Conservation (phyloP, 768 basidiomycete genomes). For the Chalciporus pseudorubinellus region DNA sequence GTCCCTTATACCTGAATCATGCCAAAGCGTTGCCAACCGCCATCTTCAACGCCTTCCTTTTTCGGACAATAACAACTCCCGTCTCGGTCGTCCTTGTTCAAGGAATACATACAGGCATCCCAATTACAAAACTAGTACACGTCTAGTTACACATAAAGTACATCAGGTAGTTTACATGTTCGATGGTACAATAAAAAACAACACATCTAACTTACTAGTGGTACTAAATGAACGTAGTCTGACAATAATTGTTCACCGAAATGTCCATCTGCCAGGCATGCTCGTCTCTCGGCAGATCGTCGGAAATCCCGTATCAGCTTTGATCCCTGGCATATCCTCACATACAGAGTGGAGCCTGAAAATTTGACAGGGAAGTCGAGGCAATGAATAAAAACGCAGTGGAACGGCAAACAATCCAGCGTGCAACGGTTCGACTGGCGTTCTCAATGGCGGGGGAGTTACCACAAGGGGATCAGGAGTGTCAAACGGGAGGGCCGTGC, state of each 20-base stretch:
- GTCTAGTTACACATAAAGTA: constrained; percentile 1
- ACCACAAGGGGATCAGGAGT: constrained; percentile 14
- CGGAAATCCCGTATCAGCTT: constrained; percentile 15
- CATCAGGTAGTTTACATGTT: constrained; percentile 6
- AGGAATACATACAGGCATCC: constrained; percentile 10
- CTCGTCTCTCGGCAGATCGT: constrained; percentile 29
- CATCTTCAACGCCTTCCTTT: constrained; percentile 36
- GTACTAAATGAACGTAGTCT: neutral
- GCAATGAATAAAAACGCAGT: constrained; percentile 24
- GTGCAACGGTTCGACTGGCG: constrained; percentile 10
- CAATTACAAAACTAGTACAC: constrained; percentile 20
- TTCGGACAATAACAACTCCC: constrained; percentile 26
- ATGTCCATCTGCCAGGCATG: constrained; percentile 44
- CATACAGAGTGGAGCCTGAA: constrained; percentile 16
- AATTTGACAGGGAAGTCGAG: constrained; percentile 21
- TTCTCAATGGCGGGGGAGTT: neutral
- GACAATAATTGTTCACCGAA: constrained; percentile 11
- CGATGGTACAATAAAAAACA: constrained; percentile 15
- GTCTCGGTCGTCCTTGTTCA: constrained; percentile 22
- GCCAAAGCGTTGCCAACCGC: constrained; percentile 25
- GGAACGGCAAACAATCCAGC: constrained; percentile 16
- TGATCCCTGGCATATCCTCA: constrained; percentile 11
- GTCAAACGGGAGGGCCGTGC: constrained; percentile 27
- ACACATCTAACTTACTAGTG: neutral
- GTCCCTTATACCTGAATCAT: constrained; percentile 27